Evolutionary conservation across 177 flowering plant genomes (phyloP), one percentile per base, ranked within the genome.

Genomic region (Vitis hybrid): DNA sequence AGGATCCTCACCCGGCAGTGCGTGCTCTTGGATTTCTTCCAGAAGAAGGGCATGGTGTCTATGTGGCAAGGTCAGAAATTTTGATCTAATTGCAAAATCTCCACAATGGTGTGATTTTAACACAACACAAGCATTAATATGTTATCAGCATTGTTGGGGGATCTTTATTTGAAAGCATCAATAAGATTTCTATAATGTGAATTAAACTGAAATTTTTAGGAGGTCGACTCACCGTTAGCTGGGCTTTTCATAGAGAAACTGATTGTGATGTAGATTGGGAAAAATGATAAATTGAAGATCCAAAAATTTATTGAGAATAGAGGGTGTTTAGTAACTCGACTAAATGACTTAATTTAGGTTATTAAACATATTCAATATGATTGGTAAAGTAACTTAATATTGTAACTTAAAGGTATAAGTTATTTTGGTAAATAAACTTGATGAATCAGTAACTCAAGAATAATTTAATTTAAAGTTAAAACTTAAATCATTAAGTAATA

Each of bases 1-100:
- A 92, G 73, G 97, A 94, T 76, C 91, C 98, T 72, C 97, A 91
- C 69, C 74, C 91, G 49, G 97, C 97, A 27, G 97, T 94, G 4
- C 94, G 98, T 71, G 93, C 97, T 64, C 94, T 92, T 73, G 97
- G 97, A 17, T 94, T 88, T 82, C 90, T 92, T 75, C 97, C 98
- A 13, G 94, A 91, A 79, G 93, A 92, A 85, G 94, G 98, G 27
- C 97, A 94, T 85, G 98, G 98, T 56, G 97, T 94, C n/a, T 92
- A 90, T 84, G 95, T 94, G 52, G 90, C 97, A 66, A 90, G 95
- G 98, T 94, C 61, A 82, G 78, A 35, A 2, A 32, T 68, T 56
- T 67, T 11, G n/a, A 20, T 20, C 58, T 58, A 2, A 7, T 63
- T 58, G 9, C 41, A 50, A 15, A 52, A 52, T 55, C 20, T 54